A percentile compares a stretch with the other conserved stretches of the same genome.
Evolutionary conservation across 257 asterid species (phyloP).

Genomic region (Plantago ovata): DNA sequence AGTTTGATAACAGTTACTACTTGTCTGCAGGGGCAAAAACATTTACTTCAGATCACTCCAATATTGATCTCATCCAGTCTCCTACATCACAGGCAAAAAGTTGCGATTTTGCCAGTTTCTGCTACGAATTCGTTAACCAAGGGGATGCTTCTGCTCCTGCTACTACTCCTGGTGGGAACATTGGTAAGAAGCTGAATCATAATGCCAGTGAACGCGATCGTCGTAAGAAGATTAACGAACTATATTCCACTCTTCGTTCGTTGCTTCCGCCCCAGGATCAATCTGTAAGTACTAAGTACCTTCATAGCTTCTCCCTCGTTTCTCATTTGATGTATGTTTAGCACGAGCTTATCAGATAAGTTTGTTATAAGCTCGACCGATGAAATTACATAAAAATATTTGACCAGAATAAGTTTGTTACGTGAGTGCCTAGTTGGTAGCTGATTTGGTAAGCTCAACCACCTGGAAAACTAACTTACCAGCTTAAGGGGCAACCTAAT

Average conservation of each 20-base stretch:
- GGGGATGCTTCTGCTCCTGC: constrained; percentile 4
- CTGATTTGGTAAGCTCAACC: too few species aligned
- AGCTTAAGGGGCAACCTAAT: too few species aligned
- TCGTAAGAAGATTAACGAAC: constrained; percentile 52
- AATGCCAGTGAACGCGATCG: constrained; percentile 83
- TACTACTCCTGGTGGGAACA: neutral
- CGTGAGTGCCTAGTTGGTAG: too few species aligned
- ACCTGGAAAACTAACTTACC: too few species aligned
- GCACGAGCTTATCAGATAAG: too few species aligned
- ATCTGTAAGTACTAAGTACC: constrained; percentile 23
- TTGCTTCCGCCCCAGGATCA: constrained; percentile 66
- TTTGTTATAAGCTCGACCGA: too few species aligned
- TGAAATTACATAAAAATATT: neutral
- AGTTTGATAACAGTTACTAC: constrained; percentile 20
- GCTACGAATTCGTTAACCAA: neutral
- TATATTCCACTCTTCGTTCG: constrained; percentile 62
- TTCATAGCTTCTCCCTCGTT: too few species aligned
- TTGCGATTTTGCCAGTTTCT: constrained; percentile 6
- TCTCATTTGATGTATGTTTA: too few species aligned
- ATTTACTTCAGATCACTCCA: constrained; percentile 14
- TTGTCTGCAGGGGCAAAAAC: constrained; percentile 21
- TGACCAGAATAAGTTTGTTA: too few species aligned
- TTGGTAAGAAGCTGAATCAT: constrained; percentile 57
- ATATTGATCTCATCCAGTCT: constrained; percentile 29
- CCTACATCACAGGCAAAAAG: constrained; percentile 20